Evolutionary conservation across 345 rosid species (phyloP).

Genomic region (Firmiana major): DNA sequence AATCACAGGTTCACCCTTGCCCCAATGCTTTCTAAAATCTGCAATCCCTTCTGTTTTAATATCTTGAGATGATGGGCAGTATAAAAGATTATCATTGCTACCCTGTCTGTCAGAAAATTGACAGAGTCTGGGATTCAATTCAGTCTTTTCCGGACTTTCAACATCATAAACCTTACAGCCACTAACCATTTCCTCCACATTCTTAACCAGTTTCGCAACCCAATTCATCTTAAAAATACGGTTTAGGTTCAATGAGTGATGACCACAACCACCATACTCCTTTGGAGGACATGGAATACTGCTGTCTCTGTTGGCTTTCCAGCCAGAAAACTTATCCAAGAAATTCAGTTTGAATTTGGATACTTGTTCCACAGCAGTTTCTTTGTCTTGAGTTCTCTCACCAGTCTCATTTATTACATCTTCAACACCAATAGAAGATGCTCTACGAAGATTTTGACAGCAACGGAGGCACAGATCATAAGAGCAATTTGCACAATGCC

Average conservation of each 20-base stretch:
- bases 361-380: slow-evolving; percentile 21
- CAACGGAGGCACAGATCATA: slow-evolving; percentile 90
- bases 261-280: slow-evolving; percentile 83
- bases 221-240: slow-evolving; percentile 97
- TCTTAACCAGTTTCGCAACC: slow-evolving; percentile 95
- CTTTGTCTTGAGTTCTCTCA: slow-evolving; percentile 32
- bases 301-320: slow-evolving; percentile 82
- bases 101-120: slow-evolving; percentile 58
- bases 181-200: slow-evolving; percentile 86
- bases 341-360: slow-evolving; percentile 43
- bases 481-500: slow-evolving; percentile 76
- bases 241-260: slow-evolving; percentile 55
- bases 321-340: slow-evolving; percentile 58
- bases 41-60: slow-evolving; percentile 52
- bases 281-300: slow-evolving; percentile 90
- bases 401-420: slow-evolving; percentile 26
- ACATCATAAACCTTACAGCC: slow-evolving; percentile 68
- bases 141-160: slow-evolving; percentile 26
- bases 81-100: slow-evolving; percentile 56
- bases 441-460: slow-evolving; percentile 88
- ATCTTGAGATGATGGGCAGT: slow-evolving; percentile 54
- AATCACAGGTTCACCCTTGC: slow-evolving; percentile 66
- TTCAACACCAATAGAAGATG: slow-evolving; percentile 31
- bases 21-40: slow-evolving; percentile 75
- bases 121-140: slow-evolving; percentile 30